phyloP scores from a whole-genome alignment of 306 rosid genomes.

The Cucurbita maxima region DNA sequence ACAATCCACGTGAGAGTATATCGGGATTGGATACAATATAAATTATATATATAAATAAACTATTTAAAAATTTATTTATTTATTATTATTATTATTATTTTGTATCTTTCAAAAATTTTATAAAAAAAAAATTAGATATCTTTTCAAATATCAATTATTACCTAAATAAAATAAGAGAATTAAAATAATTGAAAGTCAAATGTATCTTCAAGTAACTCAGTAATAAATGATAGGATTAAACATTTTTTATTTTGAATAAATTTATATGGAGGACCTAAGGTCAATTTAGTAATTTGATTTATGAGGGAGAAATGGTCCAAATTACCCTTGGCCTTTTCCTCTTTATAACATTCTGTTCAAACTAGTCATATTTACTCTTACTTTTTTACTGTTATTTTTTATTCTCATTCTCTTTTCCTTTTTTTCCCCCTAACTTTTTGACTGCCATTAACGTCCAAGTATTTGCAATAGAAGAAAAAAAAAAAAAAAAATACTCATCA shows the following conservation, averaged over 20 bases:
- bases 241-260: no score
- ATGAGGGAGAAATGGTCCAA: not conserved
- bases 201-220: no score
- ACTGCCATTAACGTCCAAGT: not conserved
- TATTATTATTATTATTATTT: not conserved
- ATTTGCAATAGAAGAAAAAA: not conserved
- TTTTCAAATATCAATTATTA: no score
- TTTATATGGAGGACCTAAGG: not conserved
- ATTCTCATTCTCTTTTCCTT: not conserved
- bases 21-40: not conserved
- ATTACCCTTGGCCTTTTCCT: not conserved
- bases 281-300: not conserved
- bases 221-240: no score
- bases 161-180: no score
- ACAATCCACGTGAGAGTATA: not conserved
- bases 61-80: not conserved
- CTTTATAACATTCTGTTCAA: not conserved
- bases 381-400: not conserved
- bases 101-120: not conserved
- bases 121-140: no score
- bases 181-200: no score
- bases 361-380: not conserved
- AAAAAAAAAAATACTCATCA: not conserved
- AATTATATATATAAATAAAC: not conserved
- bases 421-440: not conserved